These are phyloP conservation scores for Globisporangium nunn DNA, from an alignment of 352 stramenopile genomes.

Conservation along the genomic window DNA sequence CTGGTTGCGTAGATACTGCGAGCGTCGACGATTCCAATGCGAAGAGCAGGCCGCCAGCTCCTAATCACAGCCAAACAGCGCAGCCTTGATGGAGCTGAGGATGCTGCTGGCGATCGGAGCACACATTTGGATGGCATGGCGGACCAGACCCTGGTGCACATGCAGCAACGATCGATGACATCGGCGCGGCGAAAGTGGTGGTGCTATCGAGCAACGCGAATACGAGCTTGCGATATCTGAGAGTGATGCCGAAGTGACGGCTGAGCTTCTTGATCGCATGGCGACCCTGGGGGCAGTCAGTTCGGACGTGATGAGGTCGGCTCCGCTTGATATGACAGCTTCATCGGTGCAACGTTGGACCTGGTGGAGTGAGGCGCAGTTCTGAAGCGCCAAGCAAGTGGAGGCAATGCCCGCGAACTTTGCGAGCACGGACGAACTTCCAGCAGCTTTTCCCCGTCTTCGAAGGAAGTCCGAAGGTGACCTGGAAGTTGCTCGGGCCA, in stretches of 20 bases:
- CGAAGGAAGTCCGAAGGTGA: background rate
- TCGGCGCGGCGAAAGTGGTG: too few species aligned
- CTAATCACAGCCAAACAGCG: background rate
- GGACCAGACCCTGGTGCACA: background rate
- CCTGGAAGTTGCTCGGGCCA: background rate
- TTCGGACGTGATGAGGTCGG: background rate
- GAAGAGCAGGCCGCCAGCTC: background rate
- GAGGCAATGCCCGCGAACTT: too few species aligned
- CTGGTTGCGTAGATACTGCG: background rate
- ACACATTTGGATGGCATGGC: background rate
- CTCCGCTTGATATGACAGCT: too few species aligned
- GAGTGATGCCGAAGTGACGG: background rate
- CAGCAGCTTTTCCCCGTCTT: background rate
- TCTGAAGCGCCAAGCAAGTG: constrained; percentile 11
- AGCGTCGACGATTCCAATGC: background rate
- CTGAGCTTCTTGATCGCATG: background rate
- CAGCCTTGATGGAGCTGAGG: background rate
- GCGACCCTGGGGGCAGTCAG: background rate
- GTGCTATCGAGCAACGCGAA: background rate
- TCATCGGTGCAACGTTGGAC: too few species aligned
- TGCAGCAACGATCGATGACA: too few species aligned
- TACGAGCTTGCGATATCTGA: background rate
- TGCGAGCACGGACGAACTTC: too few species aligned
- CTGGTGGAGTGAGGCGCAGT: too few species aligned
- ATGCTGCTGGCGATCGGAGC: constrained; percentile 16